Conservation (phyloP, 2,329 filamentous ascomycete genomes). For the Cladosporium sp. region DNA sequence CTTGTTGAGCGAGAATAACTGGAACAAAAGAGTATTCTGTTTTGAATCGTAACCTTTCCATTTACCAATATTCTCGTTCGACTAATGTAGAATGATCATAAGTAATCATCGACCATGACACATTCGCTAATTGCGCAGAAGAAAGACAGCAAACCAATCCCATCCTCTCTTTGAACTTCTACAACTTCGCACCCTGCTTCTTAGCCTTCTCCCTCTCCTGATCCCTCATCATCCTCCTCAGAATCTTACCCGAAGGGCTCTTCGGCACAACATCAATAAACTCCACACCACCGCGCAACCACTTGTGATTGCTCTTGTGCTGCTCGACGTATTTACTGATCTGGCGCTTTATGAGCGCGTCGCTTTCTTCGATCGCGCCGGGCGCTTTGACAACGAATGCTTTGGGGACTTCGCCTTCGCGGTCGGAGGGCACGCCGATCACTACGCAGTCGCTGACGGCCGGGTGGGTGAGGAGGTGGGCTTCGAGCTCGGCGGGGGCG, state of each 20-base stretch:
- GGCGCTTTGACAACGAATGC: constrained; percentile 59
- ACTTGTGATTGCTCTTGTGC: constrained; percentile 59
- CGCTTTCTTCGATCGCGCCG: constrained; percentile 44
- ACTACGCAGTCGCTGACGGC: constrained; percentile 75
- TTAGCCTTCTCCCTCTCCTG: constrained; percentile 65
- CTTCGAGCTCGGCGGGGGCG: constrained; percentile 76
- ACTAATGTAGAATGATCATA: too few species aligned
- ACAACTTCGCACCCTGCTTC: constrained; percentile 63
- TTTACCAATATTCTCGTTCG: too few species aligned
- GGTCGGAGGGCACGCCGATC: constrained; percentile 64
- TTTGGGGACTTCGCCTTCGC: constrained; percentile 59
- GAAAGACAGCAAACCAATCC: too few species aligned
- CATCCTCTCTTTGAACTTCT: too few species aligned
- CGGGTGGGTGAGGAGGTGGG: constrained; percentile 69
- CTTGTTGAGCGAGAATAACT: too few species aligned
- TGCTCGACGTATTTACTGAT: constrained; percentile 57
- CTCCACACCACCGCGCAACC: constrained; percentile 56
- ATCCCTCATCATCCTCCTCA: constrained; percentile 63
- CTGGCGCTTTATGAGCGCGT: constrained; percentile 44
- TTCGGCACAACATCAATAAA: constrained; percentile 56
- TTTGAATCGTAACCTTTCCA: too few species aligned
- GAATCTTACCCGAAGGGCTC: constrained; percentile 59
- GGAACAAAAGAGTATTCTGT: too few species aligned
- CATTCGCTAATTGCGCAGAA: too few species aligned
- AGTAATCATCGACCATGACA: too few species aligned